Evolutionary conservation across 2,329 filamentous ascomycete species (phyloP).

Genomic region (Teratosphaeria zuluensis): DNA sequence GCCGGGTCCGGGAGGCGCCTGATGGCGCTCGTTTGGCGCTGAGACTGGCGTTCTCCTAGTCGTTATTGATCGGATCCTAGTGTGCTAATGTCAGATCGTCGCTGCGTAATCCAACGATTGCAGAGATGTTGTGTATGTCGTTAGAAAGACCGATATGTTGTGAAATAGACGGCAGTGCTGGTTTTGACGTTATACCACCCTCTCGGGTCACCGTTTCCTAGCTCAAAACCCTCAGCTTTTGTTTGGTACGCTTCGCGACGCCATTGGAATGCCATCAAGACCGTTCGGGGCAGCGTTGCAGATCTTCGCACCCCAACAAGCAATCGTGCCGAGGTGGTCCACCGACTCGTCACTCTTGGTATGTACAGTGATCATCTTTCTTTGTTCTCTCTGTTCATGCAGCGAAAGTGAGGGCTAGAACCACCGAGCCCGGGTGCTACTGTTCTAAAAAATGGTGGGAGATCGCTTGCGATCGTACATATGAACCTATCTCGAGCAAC

Average conservation of each 20-base stretch:
- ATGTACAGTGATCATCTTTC: too few relatives aligned
- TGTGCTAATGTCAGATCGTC: background rate
- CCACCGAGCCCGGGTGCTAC: too few relatives aligned
- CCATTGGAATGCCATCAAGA: background rate
- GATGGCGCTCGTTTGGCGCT: background rate
- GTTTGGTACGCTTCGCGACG: background rate
- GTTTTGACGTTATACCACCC: background rate
- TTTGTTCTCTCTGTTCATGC: background rate
- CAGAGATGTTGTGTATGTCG: background rate
- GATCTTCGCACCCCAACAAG: background rate
- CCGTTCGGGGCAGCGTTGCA: background rate
- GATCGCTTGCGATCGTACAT: background rate
- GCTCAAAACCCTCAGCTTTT: background rate
- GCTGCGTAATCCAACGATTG: background rate
- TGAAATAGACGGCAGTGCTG: background rate
- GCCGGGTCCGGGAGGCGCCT: background rate
- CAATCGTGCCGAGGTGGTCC: background rate
- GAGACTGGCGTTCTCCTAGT: background rate
- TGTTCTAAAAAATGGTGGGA: background rate
- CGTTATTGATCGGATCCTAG: background rate
- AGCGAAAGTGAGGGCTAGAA: background rate
- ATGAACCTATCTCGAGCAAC: background rate
- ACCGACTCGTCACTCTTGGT: background rate
- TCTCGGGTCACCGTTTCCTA: background rate
- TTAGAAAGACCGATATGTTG: too few relatives aligned